Percentiles rank a stretch among this genome's conserved stretches.
These are phyloP conservation scores for Papiliotrema flavescens DNA, from an alignment of 1,284 basidiomycete species.

Conservation along the genomic window DNA sequence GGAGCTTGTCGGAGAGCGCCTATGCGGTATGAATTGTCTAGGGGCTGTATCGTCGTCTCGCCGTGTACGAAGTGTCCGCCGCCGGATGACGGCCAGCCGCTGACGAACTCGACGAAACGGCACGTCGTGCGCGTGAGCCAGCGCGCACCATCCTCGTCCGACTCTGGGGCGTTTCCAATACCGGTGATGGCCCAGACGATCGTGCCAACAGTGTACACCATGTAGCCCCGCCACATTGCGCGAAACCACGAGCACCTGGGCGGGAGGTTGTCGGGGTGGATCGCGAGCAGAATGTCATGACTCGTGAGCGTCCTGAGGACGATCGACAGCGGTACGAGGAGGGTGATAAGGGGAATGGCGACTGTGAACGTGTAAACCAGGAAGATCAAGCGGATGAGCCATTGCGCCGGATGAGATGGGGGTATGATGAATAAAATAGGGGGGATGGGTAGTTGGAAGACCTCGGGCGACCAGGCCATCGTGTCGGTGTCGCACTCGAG, in stretches of 20 bases:
- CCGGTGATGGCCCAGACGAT: constrained; percentile 15
- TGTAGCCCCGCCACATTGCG: not conserved
- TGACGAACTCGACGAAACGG: not conserved
- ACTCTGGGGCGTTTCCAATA: constrained; percentile 12
- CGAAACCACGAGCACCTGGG: not conserved
- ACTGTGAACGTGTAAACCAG: constrained; percentile 6
- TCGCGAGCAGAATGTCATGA: not conserved
- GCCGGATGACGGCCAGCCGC: not conserved
- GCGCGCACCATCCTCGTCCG: not conserved
- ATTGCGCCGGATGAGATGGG: constrained; percentile 9
- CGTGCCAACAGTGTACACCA: constrained; percentile 8
- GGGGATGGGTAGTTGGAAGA: constrained; percentile 15
- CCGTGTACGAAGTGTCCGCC: not conserved
- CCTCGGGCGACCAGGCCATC: constrained; percentile 6
- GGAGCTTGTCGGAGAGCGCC: not conserved
- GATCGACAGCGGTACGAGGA: constrained; percentile 13
- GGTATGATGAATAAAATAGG: constrained; percentile 10
- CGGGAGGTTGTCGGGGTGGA: constrained; percentile 16
- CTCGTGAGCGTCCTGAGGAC: not conserved
- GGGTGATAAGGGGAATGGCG: constrained; percentile 6
- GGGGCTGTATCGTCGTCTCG: not conserved
- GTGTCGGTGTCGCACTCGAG: too few species aligned
- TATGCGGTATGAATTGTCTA: not conserved
- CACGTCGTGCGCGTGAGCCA: not conserved
- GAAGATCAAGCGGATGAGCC: constrained; percentile 9